Base-by-base conservation (phyloP, 495 filamentous ascomycete species). In the Cladorrhinum samala region DNA sequence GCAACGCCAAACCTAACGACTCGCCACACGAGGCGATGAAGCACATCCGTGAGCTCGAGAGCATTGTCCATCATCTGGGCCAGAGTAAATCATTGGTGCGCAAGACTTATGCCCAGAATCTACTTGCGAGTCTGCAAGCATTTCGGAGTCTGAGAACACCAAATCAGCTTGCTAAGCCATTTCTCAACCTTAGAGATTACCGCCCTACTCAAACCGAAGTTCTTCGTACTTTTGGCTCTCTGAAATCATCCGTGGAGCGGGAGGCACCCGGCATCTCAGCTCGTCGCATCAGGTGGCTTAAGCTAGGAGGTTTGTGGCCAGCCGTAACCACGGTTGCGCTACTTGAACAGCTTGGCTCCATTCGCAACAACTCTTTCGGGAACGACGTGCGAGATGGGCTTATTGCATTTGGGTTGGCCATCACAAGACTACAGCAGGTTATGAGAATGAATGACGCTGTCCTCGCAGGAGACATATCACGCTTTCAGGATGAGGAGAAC, bases 311-410 rank as follows among this genome's bases (percentile, higher is more conserved):
- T 5, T 55, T 86, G 1, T 82, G 80, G 75, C 83, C 84, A 14
- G 65, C 63, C 17, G 60, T 74, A 3, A 81, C 77, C 0, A 68
- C 76, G 0, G 50, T 75, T 0, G 68, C 73, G 0, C 37, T 86
- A 3, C 70, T 88, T 24, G 69, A 77, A 45, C 70, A 75, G 13
- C 59, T 87, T 1, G 69, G 78, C 7, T 77, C 77, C 8, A 71
- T 52, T 0, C 62, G 59, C 0, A 27, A 46, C 0, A 20, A 40
- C 21, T 1, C 0, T 0, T 74, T 82, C 45, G 73, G 73, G 13
- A 14, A 33, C 0, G 41, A 59, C 30, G 75, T 83, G 70, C 77
- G 72, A 43, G 57, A 74, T 40, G 62, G 54, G 0, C 55, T 84
- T 0, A 57, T 81, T 2, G 9, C 40, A 0, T 76, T 78, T 20